phyloP scores from a whole-genome alignment of 2,329 filamentous ascomycete species.

The Neodidymelliopsis sp. region DNA sequence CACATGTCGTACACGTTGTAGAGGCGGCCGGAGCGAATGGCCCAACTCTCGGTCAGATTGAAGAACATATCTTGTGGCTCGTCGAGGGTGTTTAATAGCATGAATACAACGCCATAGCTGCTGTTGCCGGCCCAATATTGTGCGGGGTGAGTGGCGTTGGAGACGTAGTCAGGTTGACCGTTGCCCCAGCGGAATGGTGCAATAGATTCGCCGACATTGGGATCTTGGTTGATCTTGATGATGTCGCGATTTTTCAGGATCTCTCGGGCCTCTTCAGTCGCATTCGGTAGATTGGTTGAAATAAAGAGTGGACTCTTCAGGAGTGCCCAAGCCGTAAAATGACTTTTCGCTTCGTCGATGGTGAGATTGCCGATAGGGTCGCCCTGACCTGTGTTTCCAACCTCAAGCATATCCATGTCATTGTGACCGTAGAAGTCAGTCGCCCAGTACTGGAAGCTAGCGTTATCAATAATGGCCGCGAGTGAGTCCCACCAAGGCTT shows the following conservation, averaged over 20 bases:
- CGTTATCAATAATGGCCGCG: constrained; percentile 32
- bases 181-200: constrained; percentile 54
- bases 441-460: constrained; percentile 32
- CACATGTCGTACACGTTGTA: constrained; percentile 26
- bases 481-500: constrained; percentile 33
- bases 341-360: constrained; percentile 36
- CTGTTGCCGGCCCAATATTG: constrained; percentile 30
- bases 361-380: constrained; percentile 39
- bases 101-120: constrained; percentile 23
- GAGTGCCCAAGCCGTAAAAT: constrained; percentile 51
- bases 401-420: constrained; percentile 51
- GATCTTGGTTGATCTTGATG: constrained; percentile 54
- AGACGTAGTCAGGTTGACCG: constrained; percentile 57
- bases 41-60: constrained; percentile 29
- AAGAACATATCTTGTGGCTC: constrained; percentile 22
- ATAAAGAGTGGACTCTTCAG: constrained; percentile 54
- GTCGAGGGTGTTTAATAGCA: constrained; percentile 25
- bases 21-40: constrained; percentile 14
- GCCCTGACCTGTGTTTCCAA: constrained; percentile 40
- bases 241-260: constrained; percentile 51
- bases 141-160: constrained; percentile 44
- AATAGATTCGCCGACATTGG: constrained; percentile 48
- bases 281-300: constrained; percentile 48
- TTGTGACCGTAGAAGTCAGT: constrained; percentile 51
- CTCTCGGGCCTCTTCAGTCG: constrained; percentile 45